Conservation (phyloP, 768 basidiomycete genomes). For the Suillus decipiens region DNA sequence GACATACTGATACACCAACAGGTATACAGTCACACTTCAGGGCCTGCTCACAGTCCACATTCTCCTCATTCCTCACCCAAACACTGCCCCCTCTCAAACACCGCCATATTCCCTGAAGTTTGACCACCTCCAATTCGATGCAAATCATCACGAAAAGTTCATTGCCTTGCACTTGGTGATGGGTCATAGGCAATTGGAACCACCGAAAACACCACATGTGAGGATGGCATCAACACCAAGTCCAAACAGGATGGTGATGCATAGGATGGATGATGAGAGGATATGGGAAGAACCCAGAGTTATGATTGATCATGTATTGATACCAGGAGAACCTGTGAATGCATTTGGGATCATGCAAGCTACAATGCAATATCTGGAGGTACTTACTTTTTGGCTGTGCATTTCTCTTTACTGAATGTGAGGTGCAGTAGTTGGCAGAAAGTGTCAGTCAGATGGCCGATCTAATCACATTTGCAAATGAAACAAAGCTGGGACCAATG, state of each 20-base stretch:
- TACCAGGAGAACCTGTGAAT: slow-evolving; percentile 84
- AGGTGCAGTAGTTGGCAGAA: slow-evolving; percentile 62
- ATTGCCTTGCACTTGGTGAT: slow-evolving; percentile 64
- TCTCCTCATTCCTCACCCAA: slow-evolving; percentile 31
- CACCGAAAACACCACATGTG: slow-evolving; percentile 39
- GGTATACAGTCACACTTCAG: slow-evolving; percentile 74
- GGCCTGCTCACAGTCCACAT: slow-evolving; percentile 76
- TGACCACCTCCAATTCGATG: slow-evolving; percentile 74
- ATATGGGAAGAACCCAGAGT: slow-evolving; percentile 69
- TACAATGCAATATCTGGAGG: slow-evolving; percentile 87
- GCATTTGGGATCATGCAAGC: slow-evolving; percentile 88
- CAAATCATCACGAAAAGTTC: slow-evolving; percentile 71
- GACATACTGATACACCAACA: slow-evolving; percentile 81
- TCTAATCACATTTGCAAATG: slow-evolving; percentile 64
- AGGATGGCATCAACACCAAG: slow-evolving; percentile 37
- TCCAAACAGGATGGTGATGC: slow-evolving; percentile 30
- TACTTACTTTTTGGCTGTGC: slow-evolving; percentile 31
- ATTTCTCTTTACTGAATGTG: slow-evolving; percentile 12
- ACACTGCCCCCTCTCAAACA: slow-evolving; percentile 24
- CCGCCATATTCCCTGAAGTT: slow-evolving; percentile 53
- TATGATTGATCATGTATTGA: slow-evolving; percentile 58
- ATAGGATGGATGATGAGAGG: slow-evolving; percentile 51
- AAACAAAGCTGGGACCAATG: slow-evolving; percentile 57
- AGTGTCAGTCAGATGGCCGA: slow-evolving; percentile 81
- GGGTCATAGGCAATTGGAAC: slow-evolving; percentile 48